These are phyloP conservation scores for Simplicillium aogashimaense DNA, from an alignment of 2,329 filamentous ascomycete species.

Conservation along the genomic window DNA sequence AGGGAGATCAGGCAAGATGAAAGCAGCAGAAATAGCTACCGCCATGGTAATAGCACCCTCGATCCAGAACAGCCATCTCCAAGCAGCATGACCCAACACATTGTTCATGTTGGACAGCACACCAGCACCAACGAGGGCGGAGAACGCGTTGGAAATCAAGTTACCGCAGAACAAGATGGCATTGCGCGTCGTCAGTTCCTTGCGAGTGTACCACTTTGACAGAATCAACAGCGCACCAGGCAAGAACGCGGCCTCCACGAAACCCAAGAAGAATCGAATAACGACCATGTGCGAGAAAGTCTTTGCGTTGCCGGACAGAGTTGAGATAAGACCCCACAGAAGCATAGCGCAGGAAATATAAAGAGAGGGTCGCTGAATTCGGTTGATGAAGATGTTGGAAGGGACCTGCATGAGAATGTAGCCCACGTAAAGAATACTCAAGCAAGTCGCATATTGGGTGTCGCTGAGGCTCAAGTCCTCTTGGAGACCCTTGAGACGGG, in stretches of 20 bases:
- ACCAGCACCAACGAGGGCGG: conserved; percentile 47
- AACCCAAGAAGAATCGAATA: conserved; percentile 50
- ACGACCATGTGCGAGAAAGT: conserved; percentile 44
- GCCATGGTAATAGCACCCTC: conserved; percentile 43
- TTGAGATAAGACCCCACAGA: conserved; percentile 52
- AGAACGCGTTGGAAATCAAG: conserved; percentile 50
- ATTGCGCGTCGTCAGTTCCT: conserved; percentile 43
- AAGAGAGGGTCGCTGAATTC: conserved; percentile 37
- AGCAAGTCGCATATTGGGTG: conserved; percentile 53
- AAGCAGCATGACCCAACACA: conserved; percentile 41
- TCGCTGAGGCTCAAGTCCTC: conserved; percentile 45
- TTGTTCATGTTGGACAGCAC: conserved; percentile 49
- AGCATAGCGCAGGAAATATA: conserved; percentile 44
- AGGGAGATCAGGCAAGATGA: conserved; percentile 44
- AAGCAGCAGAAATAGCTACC: conserved; percentile 33
- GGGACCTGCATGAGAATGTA: conserved; percentile 57
- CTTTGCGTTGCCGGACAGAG: conserved; percentile 39
- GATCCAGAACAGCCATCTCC: conserved; percentile 54
- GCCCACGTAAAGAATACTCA: conserved; percentile 56
- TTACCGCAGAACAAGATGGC: conserved; percentile 50
- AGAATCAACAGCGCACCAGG: conserved; percentile 54
- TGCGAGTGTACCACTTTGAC: conserved; percentile 57
- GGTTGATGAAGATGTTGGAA: conserved; percentile 48
- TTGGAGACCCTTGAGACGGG: conserved; percentile 54
- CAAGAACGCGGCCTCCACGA: conserved; percentile 54